phyloP scores from a whole-genome alignment of 371 early-diverging fungal genomes.

The Chytridium lagenaria region DNA sequence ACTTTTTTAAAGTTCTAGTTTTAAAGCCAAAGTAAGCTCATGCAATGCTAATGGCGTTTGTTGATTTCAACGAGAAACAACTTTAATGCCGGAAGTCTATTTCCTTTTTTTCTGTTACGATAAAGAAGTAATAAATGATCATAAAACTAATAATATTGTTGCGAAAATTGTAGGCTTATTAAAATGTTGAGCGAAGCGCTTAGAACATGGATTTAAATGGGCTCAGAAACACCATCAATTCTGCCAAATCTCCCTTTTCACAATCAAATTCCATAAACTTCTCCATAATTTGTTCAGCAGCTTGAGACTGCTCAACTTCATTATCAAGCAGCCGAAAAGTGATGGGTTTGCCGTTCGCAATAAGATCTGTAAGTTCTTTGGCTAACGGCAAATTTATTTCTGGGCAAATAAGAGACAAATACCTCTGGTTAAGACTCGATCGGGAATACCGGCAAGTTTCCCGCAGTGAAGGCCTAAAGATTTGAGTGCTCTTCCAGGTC shows the following conservation, averaged over 20 bases:
- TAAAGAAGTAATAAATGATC: too few relatives aligned
- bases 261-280: slow-evolving; percentile 30
- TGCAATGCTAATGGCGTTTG: background rate
- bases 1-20: too few relatives aligned
- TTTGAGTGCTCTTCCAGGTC: slow-evolving; percentile 37
- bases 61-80: too few relatives aligned
- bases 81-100: too few relatives aligned
- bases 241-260: slow-evolving; percentile 28
- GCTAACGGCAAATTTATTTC: background rate
- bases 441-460: slow-evolving; percentile 60
- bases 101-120: too few relatives aligned
- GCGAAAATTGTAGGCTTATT: background rate
- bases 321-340: background rate
- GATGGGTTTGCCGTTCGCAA: slow-evolving; percentile 24
- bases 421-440: slow-evolving; percentile 58
- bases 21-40: background rate
- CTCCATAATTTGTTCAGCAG: slow-evolving; percentile 16
- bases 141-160: background rate
- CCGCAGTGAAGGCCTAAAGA: slow-evolving; percentile 70
- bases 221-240: slow-evolving; percentile 18
- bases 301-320: slow-evolving; percentile 14
- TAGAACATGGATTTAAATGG: background rate
- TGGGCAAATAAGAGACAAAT: background rate
- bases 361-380: slow-evolving; percentile 17
- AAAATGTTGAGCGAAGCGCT: background rate